Evolutionary conservation across 2,329 filamentous ascomycete species (phyloP).

Genomic region (Arthrobotrys entomopaga): DNA sequence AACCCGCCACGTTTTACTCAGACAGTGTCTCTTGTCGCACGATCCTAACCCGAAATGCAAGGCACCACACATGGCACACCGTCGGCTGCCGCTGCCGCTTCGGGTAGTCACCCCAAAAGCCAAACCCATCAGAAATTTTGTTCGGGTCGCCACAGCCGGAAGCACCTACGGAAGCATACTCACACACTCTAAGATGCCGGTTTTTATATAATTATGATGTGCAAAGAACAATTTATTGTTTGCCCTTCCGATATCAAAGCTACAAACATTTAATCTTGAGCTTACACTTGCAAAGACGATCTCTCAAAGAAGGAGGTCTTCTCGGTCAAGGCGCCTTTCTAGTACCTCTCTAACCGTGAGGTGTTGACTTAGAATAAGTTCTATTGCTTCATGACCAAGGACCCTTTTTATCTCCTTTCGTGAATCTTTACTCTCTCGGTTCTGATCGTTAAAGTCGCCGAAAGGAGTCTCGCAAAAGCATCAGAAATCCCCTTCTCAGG

Average conservation of each 20-base stretch:
- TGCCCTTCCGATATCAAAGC: constrained; percentile 1
- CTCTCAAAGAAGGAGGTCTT: constrained; percentile 30
- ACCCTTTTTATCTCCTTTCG: constrained; percentile 14
- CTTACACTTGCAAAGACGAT: background rate
- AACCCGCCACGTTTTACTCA: constrained; percentile 45
- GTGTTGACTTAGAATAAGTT: background rate
- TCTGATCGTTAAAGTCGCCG: constrained; percentile 47
- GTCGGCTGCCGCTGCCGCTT: constrained; percentile 51
- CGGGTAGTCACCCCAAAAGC: constrained; percentile 25
- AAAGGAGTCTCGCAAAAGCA: constrained; percentile 20
- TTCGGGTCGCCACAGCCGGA: constrained; percentile 13
- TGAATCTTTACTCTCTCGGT: constrained; percentile 26
- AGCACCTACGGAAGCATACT: background rate
- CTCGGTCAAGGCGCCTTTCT: constrained; percentile 31
- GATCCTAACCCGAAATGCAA: constrained; percentile 31
- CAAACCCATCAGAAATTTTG: constrained; percentile 2
- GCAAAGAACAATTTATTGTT: constrained; percentile 17
- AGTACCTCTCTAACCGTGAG: constrained; percentile 31
- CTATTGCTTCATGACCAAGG: constrained; percentile 2
- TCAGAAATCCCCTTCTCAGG: constrained; percentile 12
- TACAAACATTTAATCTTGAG: background rate
- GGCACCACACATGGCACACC: constrained; percentile 50
- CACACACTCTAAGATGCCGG: background rate
- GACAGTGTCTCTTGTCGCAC: constrained; percentile 8
- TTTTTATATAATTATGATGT: too few species aligned